Evolutionary conservation across 2,329 filamentous ascomycete species (phyloP), one percentile per base, ranked within the genome.

Genomic region (Nothophaeocryptopus gaeumannii): DNA sequence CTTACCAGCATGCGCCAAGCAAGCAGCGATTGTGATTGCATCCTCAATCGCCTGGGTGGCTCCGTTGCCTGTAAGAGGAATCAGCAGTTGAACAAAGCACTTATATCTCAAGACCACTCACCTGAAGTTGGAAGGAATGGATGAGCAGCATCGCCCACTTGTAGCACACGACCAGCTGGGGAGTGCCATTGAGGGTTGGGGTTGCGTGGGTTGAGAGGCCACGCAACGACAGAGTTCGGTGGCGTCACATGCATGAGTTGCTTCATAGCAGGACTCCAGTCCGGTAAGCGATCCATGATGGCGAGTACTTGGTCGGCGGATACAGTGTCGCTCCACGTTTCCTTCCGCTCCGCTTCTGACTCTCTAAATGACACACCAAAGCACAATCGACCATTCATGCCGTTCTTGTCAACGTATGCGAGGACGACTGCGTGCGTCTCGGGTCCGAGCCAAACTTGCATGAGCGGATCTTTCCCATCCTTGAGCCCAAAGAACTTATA

Each of bases 1-100:
- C 45, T 71, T 72, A 5, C 70, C 70, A 10, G 69, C 70, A n/a
- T 74, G 54, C 45, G 71, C 67, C 42, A 78, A 59, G 54, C 73
- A 76, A 3, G 72, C 61, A 0, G 74, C 74, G 45, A 78, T 61
- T 14, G 74, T 73, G 8, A 71, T 71, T 1, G 69, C 75, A 58
- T 78, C 79, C 63, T 81, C 78, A 5, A 78, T 74, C 0, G 78
- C 77, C 58, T 80, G 76, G 35, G 75, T 77, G 1, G 77, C 77
- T 1, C 77, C 78, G 52, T 79, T 77, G 0, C 76, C 76, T 26
- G 20, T 26, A 26, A 26, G 20, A 26, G 20, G 20, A 7, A 7
- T 26, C 7, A 26, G 20, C 20, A 26, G 20, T 26, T 26, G 20
- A 26, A n/a, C n/a, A n/a, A n/a, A n/a, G n/a, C n/a, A n/a, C n/a